Evolutionary conservation across 2,329 filamentous ascomycete species (phyloP), one percentile per base, ranked within the genome.

Genomic region (Aspergillus pseudoviridinutans): DNA sequence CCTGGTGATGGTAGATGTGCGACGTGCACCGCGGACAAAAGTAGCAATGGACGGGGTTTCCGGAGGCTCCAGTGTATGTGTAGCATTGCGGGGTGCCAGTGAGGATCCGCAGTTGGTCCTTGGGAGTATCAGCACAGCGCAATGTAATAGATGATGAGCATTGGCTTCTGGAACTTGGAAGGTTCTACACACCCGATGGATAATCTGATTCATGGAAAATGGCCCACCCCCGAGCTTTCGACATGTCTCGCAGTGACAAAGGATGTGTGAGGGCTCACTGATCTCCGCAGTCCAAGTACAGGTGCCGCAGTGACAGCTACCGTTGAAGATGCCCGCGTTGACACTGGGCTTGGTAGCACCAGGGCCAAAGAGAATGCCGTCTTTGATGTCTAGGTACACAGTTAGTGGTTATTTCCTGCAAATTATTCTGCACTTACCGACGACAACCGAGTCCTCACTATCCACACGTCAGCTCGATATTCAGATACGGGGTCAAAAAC

Each of bases 191-290:
- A 9, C 8, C 2, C 8, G 28, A 28, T 2, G 28, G 27, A 29
- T 29, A 29, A 41, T 49, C 47, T 50, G 41, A 28, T 44, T 28
- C 49, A 51, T 55, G 17, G 53, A 51, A 28, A 41, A 46, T 1
- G 47, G 53, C 29, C 47, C 53, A 10, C 53, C 50, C 10, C 55
- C 46, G 10, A 57, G 55, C 20, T 57, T 47, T 17, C 51, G 25
- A 41, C 55, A 57, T 41, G 51, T 57, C 8, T 57, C 38, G 47
- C 55, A 57, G 22, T 57, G 51, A 14, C 49, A 57, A 22, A 57
- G 51, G 22, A 54, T 57, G 24, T 54, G 51, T 22, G 50, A 29
- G n/a, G 20, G 51, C 8, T 51, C 54, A 4, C 32, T 54, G 38
- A 54, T 54, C 35, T 57, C 55, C 3, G 51, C 55, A 12, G 55